Conservation (phyloP, 2,329 filamentous ascomycete genomes). For the Blumeriella jaapii region DNA sequence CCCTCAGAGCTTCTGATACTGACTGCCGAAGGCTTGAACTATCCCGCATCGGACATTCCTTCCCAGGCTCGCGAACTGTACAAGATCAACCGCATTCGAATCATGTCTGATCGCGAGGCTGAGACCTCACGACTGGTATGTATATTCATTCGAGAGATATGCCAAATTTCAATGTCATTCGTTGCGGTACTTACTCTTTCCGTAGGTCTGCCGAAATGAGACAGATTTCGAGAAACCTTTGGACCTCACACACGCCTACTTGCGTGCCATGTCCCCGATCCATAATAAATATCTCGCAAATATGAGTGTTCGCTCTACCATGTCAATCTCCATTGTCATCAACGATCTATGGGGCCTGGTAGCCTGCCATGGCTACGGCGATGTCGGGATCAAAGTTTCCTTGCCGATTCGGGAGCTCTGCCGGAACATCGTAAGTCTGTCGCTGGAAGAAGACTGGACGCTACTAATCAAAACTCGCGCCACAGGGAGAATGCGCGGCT, state of each 20-base stretch:
- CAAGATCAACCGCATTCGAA: constrained; percentile 74
- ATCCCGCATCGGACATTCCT: constrained; percentile 76
- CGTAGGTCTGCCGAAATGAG: constrained; percentile 51
- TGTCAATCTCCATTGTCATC: constrained; percentile 84
- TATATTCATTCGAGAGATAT: neutral
- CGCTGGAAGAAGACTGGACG: neutral
- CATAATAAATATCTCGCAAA: constrained; percentile 76
- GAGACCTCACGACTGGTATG: constrained; percentile 55
- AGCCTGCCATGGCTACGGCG: constrained; percentile 70
- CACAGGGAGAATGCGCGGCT: constrained; percentile 15
- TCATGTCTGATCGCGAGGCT: constrained; percentile 74
- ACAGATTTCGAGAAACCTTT: constrained; percentile 63
- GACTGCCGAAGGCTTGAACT: constrained; percentile 34
- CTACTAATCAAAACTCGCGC: neutral
- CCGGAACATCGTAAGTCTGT: constrained; percentile 47
- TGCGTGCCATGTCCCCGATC: constrained; percentile 81
- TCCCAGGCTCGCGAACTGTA: constrained; percentile 76
- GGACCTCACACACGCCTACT: constrained; percentile 73
- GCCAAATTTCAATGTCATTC: neutral
- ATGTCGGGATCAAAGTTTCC: constrained; percentile 68
- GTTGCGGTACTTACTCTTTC: neutral
- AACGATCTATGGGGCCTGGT: constrained; percentile 85
- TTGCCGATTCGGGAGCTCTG: constrained; percentile 89
- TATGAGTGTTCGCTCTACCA: constrained; percentile 80
- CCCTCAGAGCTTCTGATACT: neutral